These are phyloP conservation scores for Calocera cornea DNA, from an alignment of 768 basidiomycete species.

Conservation along the genomic window DNA sequence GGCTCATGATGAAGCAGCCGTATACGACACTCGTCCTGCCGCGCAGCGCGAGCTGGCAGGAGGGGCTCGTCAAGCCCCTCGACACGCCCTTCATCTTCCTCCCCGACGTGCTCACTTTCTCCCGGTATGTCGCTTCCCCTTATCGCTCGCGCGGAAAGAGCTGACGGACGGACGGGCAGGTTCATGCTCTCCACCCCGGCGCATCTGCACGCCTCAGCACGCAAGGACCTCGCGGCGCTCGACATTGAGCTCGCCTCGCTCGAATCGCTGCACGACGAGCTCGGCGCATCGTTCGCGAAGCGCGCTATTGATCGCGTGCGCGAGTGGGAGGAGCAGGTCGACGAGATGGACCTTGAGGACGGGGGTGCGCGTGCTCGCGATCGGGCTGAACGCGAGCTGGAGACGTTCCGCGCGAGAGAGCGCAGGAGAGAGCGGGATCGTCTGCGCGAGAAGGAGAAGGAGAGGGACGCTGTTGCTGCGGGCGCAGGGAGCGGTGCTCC, in stretches of 20 bases:
- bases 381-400: slow-evolving; percentile 43
- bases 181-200: slow-evolving; percentile 93
- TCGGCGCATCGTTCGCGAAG: slow-evolving; percentile 68
- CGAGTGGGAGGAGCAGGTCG: slow-evolving; percentile 67
- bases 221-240: slow-evolving; percentile 58
- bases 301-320: slow-evolving; percentile 61
- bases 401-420: slow-evolving; percentile 25
- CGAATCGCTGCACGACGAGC: slow-evolving; percentile 52
- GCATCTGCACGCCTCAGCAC: slow-evolving; percentile 64
- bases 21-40: slow-evolving; percentile 92
- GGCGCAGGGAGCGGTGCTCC: slow-evolving; percentile 32
- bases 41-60: slow-evolving; percentile 84
- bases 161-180: slow-evolving; percentile 34
- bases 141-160: background rate
- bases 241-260: slow-evolving; percentile 53
- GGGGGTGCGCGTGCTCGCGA: slow-evolving; percentile 48
- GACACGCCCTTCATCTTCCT: slow-evolving; percentile 93
- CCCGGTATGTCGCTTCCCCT: background rate
- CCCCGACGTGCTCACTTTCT: slow-evolving; percentile 71
- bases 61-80: slow-evolving; percentile 78
- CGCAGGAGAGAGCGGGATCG: slow-evolving; percentile 13
- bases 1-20: slow-evolving; percentile 82
- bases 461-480: slow-evolving; percentile 11
- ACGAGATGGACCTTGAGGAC: slow-evolving; percentile 52
- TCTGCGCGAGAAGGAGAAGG: slow-evolving; percentile 20